A percentile compares a stretch with the other conserved stretches of the same genome.
Evolutionary conservation across 2,329 filamentous ascomycete species (phyloP).

Genomic region (Talaromyces amestolkiae): DNA sequence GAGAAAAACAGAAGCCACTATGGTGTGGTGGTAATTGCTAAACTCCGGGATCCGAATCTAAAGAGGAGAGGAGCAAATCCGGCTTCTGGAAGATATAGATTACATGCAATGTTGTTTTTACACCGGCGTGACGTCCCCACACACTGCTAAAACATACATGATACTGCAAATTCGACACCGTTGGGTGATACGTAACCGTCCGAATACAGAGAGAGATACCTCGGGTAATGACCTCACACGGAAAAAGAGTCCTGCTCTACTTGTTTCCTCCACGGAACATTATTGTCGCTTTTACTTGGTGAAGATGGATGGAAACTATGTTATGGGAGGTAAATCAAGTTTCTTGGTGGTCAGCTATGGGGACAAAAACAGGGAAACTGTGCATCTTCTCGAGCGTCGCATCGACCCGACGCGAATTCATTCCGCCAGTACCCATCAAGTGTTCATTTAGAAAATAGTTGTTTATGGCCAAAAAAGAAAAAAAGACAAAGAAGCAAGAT

Average conservation of each 20-base stretch:
- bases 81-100: slow-evolving; percentile 6
- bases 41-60: background rate
- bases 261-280: background rate
- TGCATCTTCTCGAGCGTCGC: background rate
- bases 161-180: background rate
- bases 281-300: background rate
- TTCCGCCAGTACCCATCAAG: background rate
- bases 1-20: background rate
- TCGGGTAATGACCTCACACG: background rate
- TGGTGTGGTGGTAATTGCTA: background rate
- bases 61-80: background rate
- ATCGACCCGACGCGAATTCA: background rate
- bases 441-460: background rate
- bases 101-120: background rate
- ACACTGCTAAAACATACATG: background rate
- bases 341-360: background rate
- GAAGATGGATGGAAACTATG: background rate
- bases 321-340: background rate
- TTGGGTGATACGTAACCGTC: background rate
- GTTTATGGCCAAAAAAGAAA: background rate
- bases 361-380: background rate
- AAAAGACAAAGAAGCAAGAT: too few species aligned
- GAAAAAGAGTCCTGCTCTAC: background rate
- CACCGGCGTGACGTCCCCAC: slow-evolving; percentile 1
- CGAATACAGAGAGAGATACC: background rate